Conservation (phyloP, 2,329 filamentous ascomycete species). For the Hypoxylon rubiginosum region DNA sequence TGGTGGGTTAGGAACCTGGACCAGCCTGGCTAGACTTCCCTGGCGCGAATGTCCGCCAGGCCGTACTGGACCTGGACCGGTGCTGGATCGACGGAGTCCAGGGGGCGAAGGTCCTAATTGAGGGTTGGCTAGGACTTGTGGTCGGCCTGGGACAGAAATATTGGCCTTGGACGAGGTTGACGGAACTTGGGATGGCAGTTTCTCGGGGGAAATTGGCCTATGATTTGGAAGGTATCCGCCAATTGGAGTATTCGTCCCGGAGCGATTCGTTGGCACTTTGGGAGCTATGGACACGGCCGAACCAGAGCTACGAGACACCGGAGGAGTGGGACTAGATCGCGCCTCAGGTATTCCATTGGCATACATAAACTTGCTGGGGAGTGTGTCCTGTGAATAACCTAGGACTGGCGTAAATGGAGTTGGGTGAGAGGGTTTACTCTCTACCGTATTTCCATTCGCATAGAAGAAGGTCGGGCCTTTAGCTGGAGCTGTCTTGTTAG, state of each 20-base stretch:
- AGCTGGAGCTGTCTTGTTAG: slow-evolving; percentile 50
- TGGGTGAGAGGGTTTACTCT: slow-evolving; percentile 55
- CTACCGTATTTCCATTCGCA: slow-evolving; percentile 63
- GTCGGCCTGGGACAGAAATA: slow-evolving; percentile 46
- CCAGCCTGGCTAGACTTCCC: slow-evolving; percentile 53
- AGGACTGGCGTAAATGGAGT: slow-evolving; percentile 53
- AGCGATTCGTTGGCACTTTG: slow-evolving; percentile 58
- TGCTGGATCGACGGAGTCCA: slow-evolving; percentile 59
- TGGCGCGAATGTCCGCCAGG: slow-evolving; percentile 57
- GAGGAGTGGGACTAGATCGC: slow-evolving; percentile 53
- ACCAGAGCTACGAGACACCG: slow-evolving; percentile 56
- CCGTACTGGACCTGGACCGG: slow-evolving; percentile 55
- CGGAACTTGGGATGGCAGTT: slow-evolving; percentile 50
- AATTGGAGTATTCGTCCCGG: slow-evolving; percentile 52
- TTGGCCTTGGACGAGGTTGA: slow-evolving; percentile 38
- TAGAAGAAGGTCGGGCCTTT: slow-evolving; percentile 68
- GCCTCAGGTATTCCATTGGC: slow-evolving; percentile 74
- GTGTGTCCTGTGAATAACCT: slow-evolving; percentile 55
- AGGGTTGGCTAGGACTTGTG: slow-evolving; percentile 55
- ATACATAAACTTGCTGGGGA: slow-evolving; percentile 79
- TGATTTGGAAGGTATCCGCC: slow-evolving; percentile 49
- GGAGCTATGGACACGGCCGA: slow-evolving; percentile 63
- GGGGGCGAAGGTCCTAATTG: slow-evolving; percentile 53
- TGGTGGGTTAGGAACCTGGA: slow-evolving; percentile 27
- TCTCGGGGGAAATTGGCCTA: slow-evolving; percentile 67